Conservation (phyloP, 129 eudicot species). For the Erigeron canadensis region DNA sequence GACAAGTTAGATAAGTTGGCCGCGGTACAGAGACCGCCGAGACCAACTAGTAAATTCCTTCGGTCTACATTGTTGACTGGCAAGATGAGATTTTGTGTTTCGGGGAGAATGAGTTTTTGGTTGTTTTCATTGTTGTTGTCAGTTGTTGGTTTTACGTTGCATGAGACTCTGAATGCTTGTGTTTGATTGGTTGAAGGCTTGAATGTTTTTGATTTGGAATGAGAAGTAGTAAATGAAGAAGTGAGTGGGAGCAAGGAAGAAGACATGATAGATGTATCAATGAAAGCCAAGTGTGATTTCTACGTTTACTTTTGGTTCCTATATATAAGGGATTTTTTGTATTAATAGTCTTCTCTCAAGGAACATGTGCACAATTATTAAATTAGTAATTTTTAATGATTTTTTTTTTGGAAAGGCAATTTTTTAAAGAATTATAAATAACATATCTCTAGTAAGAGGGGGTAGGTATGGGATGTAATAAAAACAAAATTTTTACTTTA, state of each 20-base stretch:
- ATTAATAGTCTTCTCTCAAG: no score
- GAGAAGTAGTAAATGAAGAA: neutral
- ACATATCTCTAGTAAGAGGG: no score
- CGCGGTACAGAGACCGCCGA: slow-evolving; percentile 20
- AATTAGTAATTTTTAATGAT: no score
- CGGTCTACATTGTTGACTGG: slow-evolving; percentile 25
- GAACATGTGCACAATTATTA: no score
- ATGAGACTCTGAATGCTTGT: slow-evolving; percentile 25
- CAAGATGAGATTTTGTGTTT: slow-evolving; percentile 12
- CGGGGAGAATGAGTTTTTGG: slow-evolving; percentile 23
- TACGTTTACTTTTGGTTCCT: neutral
- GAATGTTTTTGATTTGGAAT: neutral
- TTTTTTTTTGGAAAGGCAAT: no score
- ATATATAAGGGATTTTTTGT: neutral
- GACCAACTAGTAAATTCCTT: slow-evolving; percentile 23
- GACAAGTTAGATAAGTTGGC: slow-evolving; percentile 4
- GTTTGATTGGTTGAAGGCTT: slow-evolving; percentile 11
- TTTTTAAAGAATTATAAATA: no score
- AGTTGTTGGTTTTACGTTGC: slow-evolving; percentile 8
- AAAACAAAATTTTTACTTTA: no score
- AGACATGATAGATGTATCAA: neutral
- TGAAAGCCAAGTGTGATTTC: neutral
- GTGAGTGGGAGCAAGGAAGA: neutral
- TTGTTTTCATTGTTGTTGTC: slow-evolving; percentile 13
- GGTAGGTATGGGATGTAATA: no score